phyloP scores from a whole-genome alignment of 2,329 filamentous ascomycete genomes.

The Phyllosticta citrichinensis region DNA sequence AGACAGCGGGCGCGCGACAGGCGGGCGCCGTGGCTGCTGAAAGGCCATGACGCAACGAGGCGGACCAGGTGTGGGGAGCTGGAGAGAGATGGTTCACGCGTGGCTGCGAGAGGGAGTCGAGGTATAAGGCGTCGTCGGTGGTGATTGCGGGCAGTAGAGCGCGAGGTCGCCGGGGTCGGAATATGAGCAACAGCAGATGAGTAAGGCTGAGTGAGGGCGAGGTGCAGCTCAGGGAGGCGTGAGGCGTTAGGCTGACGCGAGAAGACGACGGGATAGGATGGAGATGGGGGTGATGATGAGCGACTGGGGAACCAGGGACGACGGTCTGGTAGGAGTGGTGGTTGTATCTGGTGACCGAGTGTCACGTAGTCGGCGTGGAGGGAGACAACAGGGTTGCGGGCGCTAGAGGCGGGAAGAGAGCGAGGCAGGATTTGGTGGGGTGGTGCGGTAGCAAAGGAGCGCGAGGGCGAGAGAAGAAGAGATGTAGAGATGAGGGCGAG shows the following conservation, averaged over 20 bases:
- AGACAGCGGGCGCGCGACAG: slow-evolving; percentile 24
- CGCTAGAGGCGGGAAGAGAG: not conserved
- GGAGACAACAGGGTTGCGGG: not conserved
- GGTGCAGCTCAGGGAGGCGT: too few species aligned
- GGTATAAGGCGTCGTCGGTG: not conserved
- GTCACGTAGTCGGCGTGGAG: not conserved
- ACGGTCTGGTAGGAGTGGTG: not conserved
- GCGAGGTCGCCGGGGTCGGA: not conserved
- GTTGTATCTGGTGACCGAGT: not conserved
- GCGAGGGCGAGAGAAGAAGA: not conserved
- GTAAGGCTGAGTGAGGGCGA: slow-evolving; percentile 5
- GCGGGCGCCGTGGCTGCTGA: slow-evolving; percentile 28
- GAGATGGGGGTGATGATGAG: not conserved
- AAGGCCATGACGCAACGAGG: slow-evolving; percentile 24
- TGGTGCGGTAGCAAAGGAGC: not conserved
- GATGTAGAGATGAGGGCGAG: not conserved
- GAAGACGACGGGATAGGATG: not conserved
- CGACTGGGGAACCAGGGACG: not conserved
- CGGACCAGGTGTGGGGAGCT: not conserved
- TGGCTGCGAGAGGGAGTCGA: not conserved
- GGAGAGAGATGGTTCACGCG: not conserved
- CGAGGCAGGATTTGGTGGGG: not conserved
- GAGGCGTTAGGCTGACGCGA: not conserved
- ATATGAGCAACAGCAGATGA: slow-evolving; percentile 7
- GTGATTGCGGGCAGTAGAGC: not conserved